Conservation (phyloP, 345 rosid genomes). For the Anacardium occidentale region DNA sequence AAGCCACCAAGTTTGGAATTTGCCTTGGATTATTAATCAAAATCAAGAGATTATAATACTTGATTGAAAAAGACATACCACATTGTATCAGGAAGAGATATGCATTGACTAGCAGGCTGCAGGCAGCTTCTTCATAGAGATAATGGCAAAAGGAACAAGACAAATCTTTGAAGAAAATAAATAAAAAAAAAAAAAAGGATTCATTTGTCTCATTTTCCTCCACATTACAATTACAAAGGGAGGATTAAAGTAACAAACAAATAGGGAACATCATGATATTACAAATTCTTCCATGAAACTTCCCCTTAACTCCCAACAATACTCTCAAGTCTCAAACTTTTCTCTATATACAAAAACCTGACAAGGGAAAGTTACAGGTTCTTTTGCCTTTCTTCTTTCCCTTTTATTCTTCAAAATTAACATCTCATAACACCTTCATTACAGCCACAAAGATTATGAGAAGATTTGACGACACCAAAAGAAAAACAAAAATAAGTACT, state of each 20-base stretch:
- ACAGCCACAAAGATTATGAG: slow-evolving; percentile 21
- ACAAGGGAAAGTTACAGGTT: background rate
- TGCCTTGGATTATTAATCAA: too few species aligned
- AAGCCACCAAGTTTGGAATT: too few species aligned
- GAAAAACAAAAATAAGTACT: background rate
- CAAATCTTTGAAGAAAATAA: too few species aligned
- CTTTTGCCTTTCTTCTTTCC: background rate
- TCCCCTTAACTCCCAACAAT: background rate
- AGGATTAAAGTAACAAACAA: slow-evolving; percentile 6
- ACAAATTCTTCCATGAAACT: background rate
- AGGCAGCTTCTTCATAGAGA: background rate
- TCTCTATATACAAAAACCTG: slow-evolving; percentile 15
- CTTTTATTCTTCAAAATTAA: slow-evolving; percentile 34
- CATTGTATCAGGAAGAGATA: too few species aligned
- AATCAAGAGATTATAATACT: too few species aligned
- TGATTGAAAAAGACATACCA: too few species aligned
- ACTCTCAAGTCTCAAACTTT: slow-evolving; percentile 9
- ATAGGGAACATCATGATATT: background rate
- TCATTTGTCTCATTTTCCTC: slow-evolving; percentile 16
- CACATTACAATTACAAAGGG: slow-evolving; percentile 23
- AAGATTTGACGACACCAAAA: slow-evolving; percentile 9
- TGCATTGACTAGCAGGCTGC: background rate
- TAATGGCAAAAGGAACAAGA: background rate
- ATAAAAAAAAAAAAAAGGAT: background rate
- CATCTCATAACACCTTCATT: slow-evolving; percentile 21